A percentile compares a stretch with the other conserved stretches of the same genome.
Conservation (phyloP, 257 asterid genomes). For the Verbascum thapsus region DNA sequence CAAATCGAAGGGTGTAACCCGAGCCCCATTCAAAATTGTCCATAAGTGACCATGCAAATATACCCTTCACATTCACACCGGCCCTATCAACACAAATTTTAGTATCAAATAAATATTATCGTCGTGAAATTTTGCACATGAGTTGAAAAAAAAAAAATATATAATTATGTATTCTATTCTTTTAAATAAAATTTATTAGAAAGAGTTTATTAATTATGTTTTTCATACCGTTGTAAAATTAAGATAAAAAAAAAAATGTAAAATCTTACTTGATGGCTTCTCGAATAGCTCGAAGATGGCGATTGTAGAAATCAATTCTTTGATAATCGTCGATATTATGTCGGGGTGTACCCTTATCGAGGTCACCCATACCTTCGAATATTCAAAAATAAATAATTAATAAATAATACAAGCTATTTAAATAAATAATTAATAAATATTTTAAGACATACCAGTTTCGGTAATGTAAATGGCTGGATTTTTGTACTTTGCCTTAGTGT, state of each 20-base stretch:
- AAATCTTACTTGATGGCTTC: conserved; percentile 29
- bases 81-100: conserved; percentile 12
- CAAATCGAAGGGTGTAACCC: background rate
- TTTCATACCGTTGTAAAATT: background rate
- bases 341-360: background rate
- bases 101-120: too few relatives aligned
- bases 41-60: background rate
- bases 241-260: background rate
- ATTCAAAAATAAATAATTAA: too few relatives aligned
- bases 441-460: conserved; percentile 38
- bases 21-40: background rate
- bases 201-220: too few relatives aligned
- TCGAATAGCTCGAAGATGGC: conserved; percentile 32
- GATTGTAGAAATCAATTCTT: conserved; percentile 29
- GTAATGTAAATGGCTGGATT: conserved; percentile 45
- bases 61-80: background rate
- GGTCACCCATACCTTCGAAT: conserved; percentile 22
- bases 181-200: too few relatives aligned
- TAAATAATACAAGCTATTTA: too few relatives aligned
- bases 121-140: too few relatives aligned
- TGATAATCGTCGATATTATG: conserved; percentile 21
- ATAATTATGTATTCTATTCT: too few relatives aligned
- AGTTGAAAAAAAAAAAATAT: too few relatives aligned
- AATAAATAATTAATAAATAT: too few relatives aligned
- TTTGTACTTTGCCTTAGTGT: conserved; percentile 45